Conservation (phyloP, 1,284 basidiomycete genomes). For the Schizopora paradoxa region DNA sequence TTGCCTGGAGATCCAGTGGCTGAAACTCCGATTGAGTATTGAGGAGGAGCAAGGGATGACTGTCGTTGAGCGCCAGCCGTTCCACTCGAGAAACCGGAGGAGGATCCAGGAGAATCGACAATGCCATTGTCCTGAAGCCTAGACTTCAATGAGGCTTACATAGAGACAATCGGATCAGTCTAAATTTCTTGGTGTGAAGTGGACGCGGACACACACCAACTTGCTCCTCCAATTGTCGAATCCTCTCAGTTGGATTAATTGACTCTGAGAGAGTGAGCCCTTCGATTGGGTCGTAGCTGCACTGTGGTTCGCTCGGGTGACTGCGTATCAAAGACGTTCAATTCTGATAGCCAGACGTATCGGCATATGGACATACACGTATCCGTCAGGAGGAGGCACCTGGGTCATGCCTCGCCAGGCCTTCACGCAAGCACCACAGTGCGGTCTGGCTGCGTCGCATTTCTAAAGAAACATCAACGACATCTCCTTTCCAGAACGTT, state of each 20-base stretch:
- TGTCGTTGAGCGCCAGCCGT: conserved; percentile 7
- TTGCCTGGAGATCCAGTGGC: conserved; percentile 5
- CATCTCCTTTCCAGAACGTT: conserved; percentile 11
- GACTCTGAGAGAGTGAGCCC: conserved; percentile 69
- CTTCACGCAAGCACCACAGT: conserved; percentile 79
- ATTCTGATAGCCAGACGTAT: conserved; percentile 6
- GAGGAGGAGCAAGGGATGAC: conserved; percentile 14
- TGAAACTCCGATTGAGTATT: conserved; percentile 11
- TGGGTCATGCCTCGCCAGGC: conserved; percentile 73
- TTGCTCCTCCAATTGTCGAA: conserved; percentile 70
- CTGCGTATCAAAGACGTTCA: conserved; percentile 32
- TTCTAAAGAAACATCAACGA: conserved; percentile 43
- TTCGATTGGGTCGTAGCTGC: conserved; percentile 78
- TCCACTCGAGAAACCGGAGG: conserved; percentile 8
- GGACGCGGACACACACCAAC: conserved; percentile 47
- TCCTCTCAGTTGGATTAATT: conserved; percentile 68
- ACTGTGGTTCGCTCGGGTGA: conserved; percentile 75
- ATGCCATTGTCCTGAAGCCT: conserved; percentile 48
- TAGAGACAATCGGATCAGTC: conserved; percentile 1
- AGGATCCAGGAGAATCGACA: conserved; percentile 9
- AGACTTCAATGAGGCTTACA: conserved; percentile 57
- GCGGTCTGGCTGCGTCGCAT: conserved; percentile 77
- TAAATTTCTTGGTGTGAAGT: not conserved
- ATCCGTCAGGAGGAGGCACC: conserved; percentile 73
- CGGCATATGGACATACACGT: conserved; percentile 48